These are phyloP conservation scores for Dictyostelium capitatum DNA, from an alignment of 78 protist species.

Conservation along the genomic window DNA sequence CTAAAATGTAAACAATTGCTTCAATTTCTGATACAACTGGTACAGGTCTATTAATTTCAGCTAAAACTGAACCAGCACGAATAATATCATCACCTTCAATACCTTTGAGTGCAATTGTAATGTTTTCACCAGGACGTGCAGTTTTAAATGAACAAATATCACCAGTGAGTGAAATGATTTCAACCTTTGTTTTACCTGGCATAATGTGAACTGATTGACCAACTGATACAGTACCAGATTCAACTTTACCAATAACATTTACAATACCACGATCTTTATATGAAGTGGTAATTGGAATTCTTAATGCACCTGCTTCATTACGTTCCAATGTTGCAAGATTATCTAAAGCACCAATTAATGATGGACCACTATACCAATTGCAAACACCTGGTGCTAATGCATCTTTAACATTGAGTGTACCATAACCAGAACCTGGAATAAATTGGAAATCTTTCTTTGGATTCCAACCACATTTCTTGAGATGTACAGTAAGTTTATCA, in stretches of 20 bases:
- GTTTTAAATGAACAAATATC: slow-evolving; percentile 79
- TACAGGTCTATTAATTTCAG: slow-evolving; percentile 64
- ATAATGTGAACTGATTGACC: slow-evolving; percentile 86
- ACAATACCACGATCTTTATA: slow-evolving; percentile 92
- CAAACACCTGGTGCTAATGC: slow-evolving; percentile 63
- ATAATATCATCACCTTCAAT: slow-evolving; percentile 88
- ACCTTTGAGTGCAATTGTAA: slow-evolving; percentile 89
- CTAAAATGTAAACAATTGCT: slow-evolving; percentile 89
- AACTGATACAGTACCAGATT: slow-evolving; percentile 88
- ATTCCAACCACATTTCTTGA: slow-evolving; percentile 86
- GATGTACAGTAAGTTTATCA: slow-evolving; percentile 82
- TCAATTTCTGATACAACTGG: slow-evolving; percentile 79
- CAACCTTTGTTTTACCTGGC: slow-evolving; percentile 88
- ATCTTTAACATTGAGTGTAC: slow-evolving; percentile 89
- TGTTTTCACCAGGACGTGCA: slow-evolving; percentile 91
- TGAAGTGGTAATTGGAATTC: slow-evolving; percentile 93
- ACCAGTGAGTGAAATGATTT: slow-evolving; percentile 80
- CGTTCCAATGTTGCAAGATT: slow-evolving; percentile 76
- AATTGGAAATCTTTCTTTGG: slow-evolving; percentile 84
- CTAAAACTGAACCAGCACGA: slow-evolving; percentile 54
- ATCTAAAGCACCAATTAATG: slow-evolving; percentile 92
- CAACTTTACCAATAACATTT: slow-evolving; percentile 93
- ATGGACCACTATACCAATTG: slow-evolving; percentile 91
- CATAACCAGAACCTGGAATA: slow-evolving; percentile 95
- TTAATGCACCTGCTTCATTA: slow-evolving; percentile 73